phyloP scores from a whole-genome alignment of 2,329 filamentous ascomycete species.

The Ceratocystis papillata region DNA sequence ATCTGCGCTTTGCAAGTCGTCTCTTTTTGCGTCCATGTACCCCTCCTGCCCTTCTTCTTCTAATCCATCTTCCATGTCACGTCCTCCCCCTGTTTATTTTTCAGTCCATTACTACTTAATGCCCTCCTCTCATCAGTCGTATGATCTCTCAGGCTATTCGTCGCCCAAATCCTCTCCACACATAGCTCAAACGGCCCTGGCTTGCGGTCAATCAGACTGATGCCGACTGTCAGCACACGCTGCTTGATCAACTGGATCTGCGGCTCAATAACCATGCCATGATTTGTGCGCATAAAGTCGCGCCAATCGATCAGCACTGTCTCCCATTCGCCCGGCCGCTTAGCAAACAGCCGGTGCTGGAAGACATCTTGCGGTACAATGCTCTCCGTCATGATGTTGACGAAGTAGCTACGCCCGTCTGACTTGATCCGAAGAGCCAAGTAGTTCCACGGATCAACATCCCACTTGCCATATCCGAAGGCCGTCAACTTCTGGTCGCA shows the following conservation, averaged over 20 bases:
- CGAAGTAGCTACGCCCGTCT: conserved; percentile 82
- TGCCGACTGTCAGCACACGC: conserved; percentile 73
- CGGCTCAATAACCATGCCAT: conserved; percentile 83
- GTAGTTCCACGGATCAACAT: conserved; percentile 80
- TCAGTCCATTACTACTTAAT: conserved; percentile 20
- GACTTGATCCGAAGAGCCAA: conserved; percentile 81
- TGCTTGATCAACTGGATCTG: conserved; percentile 81
- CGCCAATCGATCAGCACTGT: conserved; percentile 84
- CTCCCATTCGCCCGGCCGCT: conserved; percentile 79
- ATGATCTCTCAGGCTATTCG: conserved; percentile 43
- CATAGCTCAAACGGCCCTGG: conserved; percentile 80
- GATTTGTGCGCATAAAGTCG: conserved; percentile 90
- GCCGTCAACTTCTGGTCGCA: conserved; percentile 62
- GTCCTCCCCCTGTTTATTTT: conserved; percentile 23
- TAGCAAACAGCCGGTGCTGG: conserved; percentile 77
- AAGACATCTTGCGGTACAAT: conserved; percentile 92
- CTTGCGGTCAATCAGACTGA: conserved; percentile 79
- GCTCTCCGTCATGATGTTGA: conserved; percentile 91
- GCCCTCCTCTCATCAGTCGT: conserved; percentile 19
- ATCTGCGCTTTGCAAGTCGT: not conserved
- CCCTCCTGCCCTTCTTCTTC: not conserved
- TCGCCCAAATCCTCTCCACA: conserved; percentile 82
- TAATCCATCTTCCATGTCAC: conserved; percentile 24
- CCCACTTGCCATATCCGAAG: conserved; percentile 79
- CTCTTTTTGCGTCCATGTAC: not conserved